Conservation (phyloP, 768 basidiomycete genomes). For the Agaricus subrufescens region DNA sequence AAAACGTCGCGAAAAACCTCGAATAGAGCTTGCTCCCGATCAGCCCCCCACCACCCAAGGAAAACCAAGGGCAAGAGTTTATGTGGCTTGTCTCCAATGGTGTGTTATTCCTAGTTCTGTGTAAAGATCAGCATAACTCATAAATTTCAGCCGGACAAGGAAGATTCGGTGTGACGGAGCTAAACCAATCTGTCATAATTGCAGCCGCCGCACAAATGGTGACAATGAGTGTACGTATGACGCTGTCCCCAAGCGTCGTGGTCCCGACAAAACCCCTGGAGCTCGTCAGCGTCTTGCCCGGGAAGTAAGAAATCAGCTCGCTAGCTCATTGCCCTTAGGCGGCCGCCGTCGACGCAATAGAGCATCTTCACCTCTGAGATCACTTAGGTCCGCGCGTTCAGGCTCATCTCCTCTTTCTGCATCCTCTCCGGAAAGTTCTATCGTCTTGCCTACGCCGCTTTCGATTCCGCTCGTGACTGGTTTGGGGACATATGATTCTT, state of each 20-base stretch:
- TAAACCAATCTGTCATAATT: conserved; percentile 74
- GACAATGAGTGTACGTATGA: conserved; percentile 62
- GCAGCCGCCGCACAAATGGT: conserved; percentile 44
- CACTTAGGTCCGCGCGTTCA: not conserved
- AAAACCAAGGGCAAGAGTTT: conserved; percentile 70
- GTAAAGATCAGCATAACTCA: not conserved
- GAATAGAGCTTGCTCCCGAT: conserved; percentile 65
- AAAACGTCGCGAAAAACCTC: conserved; percentile 54
- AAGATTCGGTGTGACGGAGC: conserved; percentile 84
- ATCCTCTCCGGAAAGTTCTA: not conserved
- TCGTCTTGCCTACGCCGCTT: not conserved
- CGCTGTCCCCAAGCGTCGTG: conserved; percentile 67
- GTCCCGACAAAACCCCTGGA: conserved; percentile 77
- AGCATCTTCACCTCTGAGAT: conserved; percentile 7
- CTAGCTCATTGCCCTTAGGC: conserved; percentile 19
- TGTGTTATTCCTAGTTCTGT: conserved; percentile 23
- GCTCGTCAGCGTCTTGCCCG: conserved; percentile 62
- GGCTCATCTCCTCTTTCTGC: conserved; percentile 5
- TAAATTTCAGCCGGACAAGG: conserved; percentile 53
- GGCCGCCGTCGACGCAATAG: conserved; percentile 31
- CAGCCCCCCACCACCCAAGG: conserved; percentile 82
- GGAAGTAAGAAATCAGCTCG: conserved; percentile 31
- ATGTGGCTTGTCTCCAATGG: conserved; percentile 79
- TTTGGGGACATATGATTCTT: not conserved
- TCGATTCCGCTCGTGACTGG: not conserved